A percentile compares a stretch with the other conserved stretches of the same genome.
Conservation (phyloP, 768 basidiomycete species). For the Podaxis carcinomalis region DNA sequence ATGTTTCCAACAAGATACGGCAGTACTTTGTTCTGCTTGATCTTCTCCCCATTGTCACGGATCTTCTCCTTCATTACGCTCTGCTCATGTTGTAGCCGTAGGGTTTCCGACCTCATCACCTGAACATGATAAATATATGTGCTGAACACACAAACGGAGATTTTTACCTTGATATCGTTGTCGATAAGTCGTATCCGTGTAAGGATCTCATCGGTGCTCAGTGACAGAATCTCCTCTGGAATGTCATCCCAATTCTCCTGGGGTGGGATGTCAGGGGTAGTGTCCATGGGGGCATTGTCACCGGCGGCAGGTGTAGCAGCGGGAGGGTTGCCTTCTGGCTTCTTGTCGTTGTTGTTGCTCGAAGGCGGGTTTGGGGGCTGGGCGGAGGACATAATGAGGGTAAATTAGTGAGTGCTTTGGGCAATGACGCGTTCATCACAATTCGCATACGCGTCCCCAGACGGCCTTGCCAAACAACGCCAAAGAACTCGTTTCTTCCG, state of each 20-base stretch:
- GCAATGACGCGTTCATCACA: slow-evolving; percentile 26
- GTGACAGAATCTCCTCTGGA: slow-evolving; percentile 77
- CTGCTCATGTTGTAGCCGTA: slow-evolving; percentile 91
- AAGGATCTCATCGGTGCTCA: slow-evolving; percentile 81
- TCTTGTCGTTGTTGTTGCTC: slow-evolving; percentile 48
- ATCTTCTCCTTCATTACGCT: slow-evolving; percentile 98
- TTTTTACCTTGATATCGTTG: slow-evolving; percentile 85
- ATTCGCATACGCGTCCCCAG: slow-evolving; percentile 33
- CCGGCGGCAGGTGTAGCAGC: slow-evolving; percentile 27
- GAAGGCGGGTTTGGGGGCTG: slow-evolving; percentile 51
- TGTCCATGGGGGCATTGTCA: slow-evolving; percentile 59
- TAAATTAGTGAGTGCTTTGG: slow-evolving; percentile 13
- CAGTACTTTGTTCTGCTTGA: slow-evolving; percentile 98
- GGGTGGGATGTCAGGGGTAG: slow-evolving; percentile 59
- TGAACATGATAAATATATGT: slow-evolving; percentile 24
- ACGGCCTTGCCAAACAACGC: slow-evolving; percentile 7
- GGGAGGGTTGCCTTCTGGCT: slow-evolving; percentile 33
- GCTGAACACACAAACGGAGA: background rate
- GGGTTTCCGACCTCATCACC: slow-evolving; percentile 96
- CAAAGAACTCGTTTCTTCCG: slow-evolving; percentile 2
- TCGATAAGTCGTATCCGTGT: slow-evolving; percentile 92
- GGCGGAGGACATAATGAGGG: slow-evolving; percentile 50
- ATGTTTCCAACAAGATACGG: slow-evolving; percentile 98
- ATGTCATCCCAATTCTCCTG: slow-evolving; percentile 91
- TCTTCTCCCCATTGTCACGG: slow-evolving; percentile 95